Evolutionary conservation across 495 filamentous ascomycete genomes (phyloP).

Genomic region (Ascobolus immersus): DNA sequence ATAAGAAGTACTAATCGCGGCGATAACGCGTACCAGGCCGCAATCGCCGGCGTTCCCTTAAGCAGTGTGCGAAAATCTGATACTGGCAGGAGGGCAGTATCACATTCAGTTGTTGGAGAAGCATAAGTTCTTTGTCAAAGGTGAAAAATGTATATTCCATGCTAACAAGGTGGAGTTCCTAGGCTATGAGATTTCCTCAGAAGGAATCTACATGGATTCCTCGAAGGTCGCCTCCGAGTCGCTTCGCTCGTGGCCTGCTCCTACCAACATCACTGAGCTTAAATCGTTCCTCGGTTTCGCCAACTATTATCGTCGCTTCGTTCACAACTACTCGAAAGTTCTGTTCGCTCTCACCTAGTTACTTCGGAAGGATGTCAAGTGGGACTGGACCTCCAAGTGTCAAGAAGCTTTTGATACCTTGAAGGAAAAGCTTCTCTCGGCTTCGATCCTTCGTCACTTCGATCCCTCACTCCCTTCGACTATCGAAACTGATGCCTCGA

Average conservation of each 20-base stretch:
- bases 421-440: not conserved
- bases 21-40: slow-evolving; percentile 8
- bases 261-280: not conserved
- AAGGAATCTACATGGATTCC: slow-evolving; percentile 2
- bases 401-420: not conserved
- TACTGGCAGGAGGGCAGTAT: too few species aligned
- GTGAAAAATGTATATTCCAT: slow-evolving; percentile 2
- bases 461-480: not conserved
- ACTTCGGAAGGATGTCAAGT: not conserved
- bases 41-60: too few species aligned
- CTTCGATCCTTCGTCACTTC: slow-evolving; percentile 2
- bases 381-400: not conserved
- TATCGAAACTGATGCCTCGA: slow-evolving; percentile 4
- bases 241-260: not conserved
- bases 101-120: too few species aligned
- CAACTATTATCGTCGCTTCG: not conserved
- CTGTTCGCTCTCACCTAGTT: not conserved
- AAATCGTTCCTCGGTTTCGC: slow-evolving; percentile 1
- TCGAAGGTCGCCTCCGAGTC: not conserved
- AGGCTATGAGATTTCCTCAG: not conserved
- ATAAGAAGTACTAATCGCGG: slow-evolving; percentile 9
- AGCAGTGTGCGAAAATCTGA: too few species aligned
- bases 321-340: not conserved
- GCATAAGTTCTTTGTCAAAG: slow-evolving; percentile 1
- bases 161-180: not conserved